Conservation (phyloP, 2,329 filamentous ascomycete species). For the Thielaviopsis musarum region DNA sequence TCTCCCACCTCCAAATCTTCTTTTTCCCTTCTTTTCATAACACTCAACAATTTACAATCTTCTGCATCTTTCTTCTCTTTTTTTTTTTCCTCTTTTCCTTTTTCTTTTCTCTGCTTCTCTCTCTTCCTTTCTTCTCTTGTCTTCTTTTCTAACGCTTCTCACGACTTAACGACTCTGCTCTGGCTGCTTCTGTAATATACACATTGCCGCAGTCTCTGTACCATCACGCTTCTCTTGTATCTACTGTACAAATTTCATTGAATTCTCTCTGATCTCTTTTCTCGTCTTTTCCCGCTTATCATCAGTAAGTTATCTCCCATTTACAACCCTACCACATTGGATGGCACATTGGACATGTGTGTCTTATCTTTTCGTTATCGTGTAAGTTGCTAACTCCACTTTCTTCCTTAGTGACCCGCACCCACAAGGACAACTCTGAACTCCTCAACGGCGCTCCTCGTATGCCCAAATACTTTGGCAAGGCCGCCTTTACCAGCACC, state of each 20-base stretch:
- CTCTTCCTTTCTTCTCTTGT: not conserved
- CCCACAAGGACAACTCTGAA: conserved; percentile 47
- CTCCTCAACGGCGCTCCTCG: conserved; percentile 84
- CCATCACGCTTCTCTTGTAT: not conserved
- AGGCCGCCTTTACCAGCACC: conserved; percentile 60
- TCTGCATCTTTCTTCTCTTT: not conserved
- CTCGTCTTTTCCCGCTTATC: not conserved
- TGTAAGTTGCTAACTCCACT: conserved; percentile 14
- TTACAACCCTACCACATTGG: not conserved
- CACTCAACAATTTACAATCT: not conserved
- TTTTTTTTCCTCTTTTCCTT: not conserved
- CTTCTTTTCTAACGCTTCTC: not conserved
- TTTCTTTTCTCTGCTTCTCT: not conserved
- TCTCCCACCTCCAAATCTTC: not conserved
- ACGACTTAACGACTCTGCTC: not conserved
- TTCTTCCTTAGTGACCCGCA: conserved; percentile 66
- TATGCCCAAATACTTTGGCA: conserved; percentile 84
- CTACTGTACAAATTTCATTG: not conserved
- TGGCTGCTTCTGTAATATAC: not conserved
- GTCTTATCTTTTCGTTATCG: conserved; percentile 1
- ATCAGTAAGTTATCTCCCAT: not conserved
- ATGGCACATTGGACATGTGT: not conserved
- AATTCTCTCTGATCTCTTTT: not conserved
- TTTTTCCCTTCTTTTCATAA: not conserved
- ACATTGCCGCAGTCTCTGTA: not conserved